A percentile compares a stretch with the other conserved stretches of the same genome.
Conservation (phyloP, 169 alveolate genomes). For the Babesia ovis region DNA sequence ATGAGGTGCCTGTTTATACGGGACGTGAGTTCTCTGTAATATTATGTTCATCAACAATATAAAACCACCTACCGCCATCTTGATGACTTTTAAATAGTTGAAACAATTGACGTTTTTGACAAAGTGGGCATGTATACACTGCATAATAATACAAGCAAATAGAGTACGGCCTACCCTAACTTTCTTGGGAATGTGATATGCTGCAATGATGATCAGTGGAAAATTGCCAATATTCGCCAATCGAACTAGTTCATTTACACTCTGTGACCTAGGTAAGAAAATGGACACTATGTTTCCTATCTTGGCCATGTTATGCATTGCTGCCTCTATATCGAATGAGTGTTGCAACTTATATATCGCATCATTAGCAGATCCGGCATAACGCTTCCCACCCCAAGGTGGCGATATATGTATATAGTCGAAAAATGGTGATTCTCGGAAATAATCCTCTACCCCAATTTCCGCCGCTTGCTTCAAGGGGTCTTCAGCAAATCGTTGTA, state of each 20-base stretch:
- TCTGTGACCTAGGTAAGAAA: conserved; percentile 56
- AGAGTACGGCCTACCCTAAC: conserved; percentile 14
- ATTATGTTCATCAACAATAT: neutral
- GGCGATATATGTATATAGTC: conserved; percentile 56
- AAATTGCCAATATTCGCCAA: conserved; percentile 12
- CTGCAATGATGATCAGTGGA: conserved; percentile 35
- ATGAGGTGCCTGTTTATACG: neutral
- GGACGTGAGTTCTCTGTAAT: conserved; percentile 3
- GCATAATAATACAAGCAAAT: neutral
- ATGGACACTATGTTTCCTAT: conserved; percentile 27
- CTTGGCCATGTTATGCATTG: conserved; percentile 14
- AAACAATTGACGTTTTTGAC: conserved; percentile 21
- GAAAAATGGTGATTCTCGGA: conserved; percentile 23
- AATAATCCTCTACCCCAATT: conserved; percentile 29
- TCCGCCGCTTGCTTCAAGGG: conserved; percentile 26
- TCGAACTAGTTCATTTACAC: conserved; percentile 40
- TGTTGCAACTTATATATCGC: conserved; percentile 8
- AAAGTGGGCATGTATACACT: conserved; percentile 38
- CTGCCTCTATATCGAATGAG: conserved; percentile 23
- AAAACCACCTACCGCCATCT: conserved; percentile 12
- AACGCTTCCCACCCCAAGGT: conserved; percentile 68
- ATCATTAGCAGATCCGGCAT: conserved; percentile 31
- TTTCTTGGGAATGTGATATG: conserved; percentile 10
- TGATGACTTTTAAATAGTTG: neutral
- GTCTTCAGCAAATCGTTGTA: conserved; percentile 22